phyloP scores from a whole-genome alignment of 2,329 filamentous ascomycete genomes.

The Aureobasidium zeae region DNA sequence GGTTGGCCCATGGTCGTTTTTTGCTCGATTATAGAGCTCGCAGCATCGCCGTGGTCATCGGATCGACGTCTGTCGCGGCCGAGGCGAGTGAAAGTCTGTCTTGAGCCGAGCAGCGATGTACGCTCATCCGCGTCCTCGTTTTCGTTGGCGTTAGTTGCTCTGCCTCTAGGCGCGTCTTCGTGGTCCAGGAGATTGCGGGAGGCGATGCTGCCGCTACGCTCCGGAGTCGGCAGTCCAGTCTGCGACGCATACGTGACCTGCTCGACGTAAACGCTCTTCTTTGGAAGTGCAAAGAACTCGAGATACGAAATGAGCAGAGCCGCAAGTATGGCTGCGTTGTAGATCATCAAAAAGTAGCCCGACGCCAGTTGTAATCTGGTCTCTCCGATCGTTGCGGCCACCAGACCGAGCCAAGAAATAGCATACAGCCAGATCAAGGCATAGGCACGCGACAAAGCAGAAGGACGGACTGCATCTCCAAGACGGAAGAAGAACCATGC shows the following conservation, averaged over 20 bases:
- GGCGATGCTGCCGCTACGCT: conserved; percentile 6
- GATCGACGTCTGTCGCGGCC: conserved; percentile 17
- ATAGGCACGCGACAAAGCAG: conserved; percentile 75
- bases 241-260: conserved; percentile 35
- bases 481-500: conserved; percentile 77
- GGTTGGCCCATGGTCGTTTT: conserved; percentile 28
- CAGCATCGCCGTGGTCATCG: conserved; percentile 20
- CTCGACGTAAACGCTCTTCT: conserved; percentile 61
- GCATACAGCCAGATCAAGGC: conserved; percentile 75
- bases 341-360: conserved; percentile 74
- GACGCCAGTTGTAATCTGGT: conserved; percentile 63
- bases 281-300: conserved; percentile 65
- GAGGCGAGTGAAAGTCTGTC: conserved; percentile 19
- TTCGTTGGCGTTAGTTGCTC: conserved; percentile 28
- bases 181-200: conserved; percentile 1
- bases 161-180: conserved; percentile 15
- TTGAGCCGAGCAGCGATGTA: conserved; percentile 43
- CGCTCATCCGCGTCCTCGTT: conserved; percentile 44
- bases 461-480: conserved; percentile 71
- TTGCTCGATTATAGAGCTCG: conserved; percentile 21
- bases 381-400: conserved; percentile 65
- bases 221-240: neutral
- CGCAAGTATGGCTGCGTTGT: conserved; percentile 65
- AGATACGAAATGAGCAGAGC: conserved; percentile 65
- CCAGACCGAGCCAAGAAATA: conserved; percentile 62